Conservation (phyloP, 495 filamentous ascomycete species). For the Bryoglossum gracile region DNA sequence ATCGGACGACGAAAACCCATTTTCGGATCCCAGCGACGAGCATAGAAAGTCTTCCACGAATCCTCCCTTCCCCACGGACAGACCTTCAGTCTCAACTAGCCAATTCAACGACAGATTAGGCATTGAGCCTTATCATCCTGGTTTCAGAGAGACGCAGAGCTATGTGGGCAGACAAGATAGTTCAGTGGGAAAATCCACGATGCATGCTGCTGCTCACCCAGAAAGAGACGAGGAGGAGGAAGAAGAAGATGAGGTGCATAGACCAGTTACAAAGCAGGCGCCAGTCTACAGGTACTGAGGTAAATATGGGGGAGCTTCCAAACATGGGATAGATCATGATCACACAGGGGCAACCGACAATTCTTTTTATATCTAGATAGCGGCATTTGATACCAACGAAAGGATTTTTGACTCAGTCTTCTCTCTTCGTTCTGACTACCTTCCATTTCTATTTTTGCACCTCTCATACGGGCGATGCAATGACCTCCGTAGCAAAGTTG, state of each 20-base stretch:
- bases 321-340: background rate
- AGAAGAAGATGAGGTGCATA: background rate
- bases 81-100: slow-evolving; percentile 28
- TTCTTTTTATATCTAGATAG: background rate
- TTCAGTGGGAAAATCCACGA: slow-evolving; percentile 28
- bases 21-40: slow-evolving; percentile 13
- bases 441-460: background rate
- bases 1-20: slow-evolving; percentile 20
- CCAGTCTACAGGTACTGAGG: slow-evolving; percentile 4
- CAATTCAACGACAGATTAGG: slow-evolving; percentile 40
- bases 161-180: slow-evolving; percentile 32
- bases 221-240: background rate
- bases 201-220: slow-evolving; percentile 28
- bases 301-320: background rate
- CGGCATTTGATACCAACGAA: background rate
- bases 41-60: slow-evolving; percentile 2
- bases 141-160: slow-evolving; percentile 34
- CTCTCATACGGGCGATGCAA: background rate
- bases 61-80: slow-evolving; percentile 32
- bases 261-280: background rate
- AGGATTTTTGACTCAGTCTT: background rate
- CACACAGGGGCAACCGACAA: background rate
- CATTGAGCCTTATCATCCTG: slow-evolving; percentile 47
- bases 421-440: background rate
- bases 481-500: too few species aligned